Conservation (phyloP, 108 stramenopile species). For the Pseudonitzschia multiseries region DNA sequence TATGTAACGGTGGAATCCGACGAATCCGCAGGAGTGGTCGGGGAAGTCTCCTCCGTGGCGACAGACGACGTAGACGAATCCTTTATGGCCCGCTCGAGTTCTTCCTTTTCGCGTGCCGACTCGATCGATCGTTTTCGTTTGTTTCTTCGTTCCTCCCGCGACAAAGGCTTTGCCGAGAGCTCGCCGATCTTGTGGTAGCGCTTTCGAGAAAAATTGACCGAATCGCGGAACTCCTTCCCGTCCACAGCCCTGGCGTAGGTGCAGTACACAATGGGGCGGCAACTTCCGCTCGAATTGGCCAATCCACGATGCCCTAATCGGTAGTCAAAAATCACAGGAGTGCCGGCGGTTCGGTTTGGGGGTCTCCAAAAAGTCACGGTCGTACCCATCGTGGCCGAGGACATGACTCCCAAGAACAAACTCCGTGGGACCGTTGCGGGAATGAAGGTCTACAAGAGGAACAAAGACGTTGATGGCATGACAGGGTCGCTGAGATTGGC, state of each 20-base stretch:
- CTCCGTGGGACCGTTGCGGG: slow-evolving; percentile 81
- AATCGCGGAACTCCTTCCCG: slow-evolving; percentile 77
- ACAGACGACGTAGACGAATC: neutral
- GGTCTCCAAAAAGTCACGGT: slow-evolving; percentile 64
- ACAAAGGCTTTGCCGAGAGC: slow-evolving; percentile 55
- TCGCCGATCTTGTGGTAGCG: slow-evolving; percentile 83
- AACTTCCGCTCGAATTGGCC: slow-evolving; percentile 53
- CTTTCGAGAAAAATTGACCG: slow-evolving; percentile 79
- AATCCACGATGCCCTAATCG: slow-evolving; percentile 83
- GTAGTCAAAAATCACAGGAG: slow-evolving; percentile 87
- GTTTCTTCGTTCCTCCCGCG: slow-evolving; percentile 67
- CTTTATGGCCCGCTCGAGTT: slow-evolving; percentile 15
- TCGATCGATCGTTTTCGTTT: slow-evolving; percentile 44
- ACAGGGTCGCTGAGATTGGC: slow-evolving; percentile 69
- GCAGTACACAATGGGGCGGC: slow-evolving; percentile 84
- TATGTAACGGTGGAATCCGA: neutral
- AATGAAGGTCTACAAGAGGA: slow-evolving; percentile 75
- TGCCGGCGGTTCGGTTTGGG: slow-evolving; percentile 69
- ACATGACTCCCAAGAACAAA: slow-evolving; percentile 85
- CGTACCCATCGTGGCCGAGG: slow-evolving; percentile 72
- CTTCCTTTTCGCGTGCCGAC: slow-evolving; percentile 12
- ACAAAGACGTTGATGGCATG: slow-evolving; percentile 92
- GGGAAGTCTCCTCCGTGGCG: neutral
- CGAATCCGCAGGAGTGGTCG: neutral
- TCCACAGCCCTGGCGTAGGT: slow-evolving; percentile 72